A percentile compares a stretch with the other conserved stretches of the same genome.
These are phyloP conservation scores for Azolla pinnata DNA, from an alignment of 75 land plant species.

Conservation along the genomic window DNA sequence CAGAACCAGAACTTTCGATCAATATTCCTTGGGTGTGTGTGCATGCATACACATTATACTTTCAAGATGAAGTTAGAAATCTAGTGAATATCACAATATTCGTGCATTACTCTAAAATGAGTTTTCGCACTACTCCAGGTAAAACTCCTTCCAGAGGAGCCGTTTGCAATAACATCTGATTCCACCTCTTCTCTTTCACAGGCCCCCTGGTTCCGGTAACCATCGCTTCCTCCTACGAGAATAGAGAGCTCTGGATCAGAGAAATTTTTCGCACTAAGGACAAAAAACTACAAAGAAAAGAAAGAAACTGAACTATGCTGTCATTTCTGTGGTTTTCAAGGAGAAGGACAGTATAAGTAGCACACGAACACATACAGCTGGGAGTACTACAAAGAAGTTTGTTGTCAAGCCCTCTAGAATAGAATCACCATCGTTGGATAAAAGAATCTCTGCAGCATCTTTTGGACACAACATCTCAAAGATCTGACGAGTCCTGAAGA, in stretches of 20 bases:
- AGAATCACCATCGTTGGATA: conserved; percentile 80
- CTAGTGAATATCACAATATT: neutral
- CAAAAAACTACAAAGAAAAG: no score
- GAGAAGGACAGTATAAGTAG: neutral
- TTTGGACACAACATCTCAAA: conserved; percentile 56
- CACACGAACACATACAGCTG: neutral
- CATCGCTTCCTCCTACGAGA: no score
- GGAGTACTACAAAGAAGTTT: conserved; percentile 71
- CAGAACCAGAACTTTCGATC: neutral
- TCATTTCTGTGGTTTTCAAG: no score
- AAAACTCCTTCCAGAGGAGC: conserved; percentile 83
- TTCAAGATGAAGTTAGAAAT: neutral
- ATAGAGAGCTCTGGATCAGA: no score
- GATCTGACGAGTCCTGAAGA: conserved; percentile 40
- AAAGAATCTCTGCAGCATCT: conserved; percentile 50
- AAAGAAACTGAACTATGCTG: no score
- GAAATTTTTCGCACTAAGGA: no score
- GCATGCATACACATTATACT: neutral
- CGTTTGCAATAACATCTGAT: conserved; percentile 61
- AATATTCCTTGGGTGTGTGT: neutral
- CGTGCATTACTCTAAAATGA: conserved; percentile 53
- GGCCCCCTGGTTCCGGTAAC: neutral
- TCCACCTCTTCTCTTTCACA: conserved; percentile 6
- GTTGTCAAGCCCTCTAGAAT: conserved; percentile 76
- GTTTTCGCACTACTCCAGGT: conserved; percentile 77